These are phyloP conservation scores for Prunus mume DNA, from an alignment of 306 rosid genomes.

Conservation along the genomic window DNA sequence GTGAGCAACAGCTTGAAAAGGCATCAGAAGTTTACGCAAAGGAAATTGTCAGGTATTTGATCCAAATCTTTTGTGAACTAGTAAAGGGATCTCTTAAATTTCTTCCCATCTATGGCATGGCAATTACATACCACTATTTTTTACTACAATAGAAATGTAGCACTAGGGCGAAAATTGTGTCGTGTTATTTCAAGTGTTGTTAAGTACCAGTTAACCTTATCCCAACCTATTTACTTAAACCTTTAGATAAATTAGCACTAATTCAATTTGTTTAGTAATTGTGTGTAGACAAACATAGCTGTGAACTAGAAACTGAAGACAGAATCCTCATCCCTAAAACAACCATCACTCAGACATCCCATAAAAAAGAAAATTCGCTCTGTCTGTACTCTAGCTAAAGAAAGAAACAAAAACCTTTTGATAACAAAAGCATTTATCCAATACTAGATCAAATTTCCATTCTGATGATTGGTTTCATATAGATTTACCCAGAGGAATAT, in stretches of 20 bases:
- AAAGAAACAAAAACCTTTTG: too few species aligned
- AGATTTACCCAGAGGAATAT: constrained; percentile 95
- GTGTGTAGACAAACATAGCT: background rate
- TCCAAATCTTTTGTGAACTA: background rate
- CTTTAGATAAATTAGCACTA: background rate
- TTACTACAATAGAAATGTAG: background rate
- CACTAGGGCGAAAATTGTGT: background rate
- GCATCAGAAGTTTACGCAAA: constrained; percentile 58
- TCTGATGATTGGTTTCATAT: constrained; percentile 22
- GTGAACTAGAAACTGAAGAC: background rate
- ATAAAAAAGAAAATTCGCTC: background rate
- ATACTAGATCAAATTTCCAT: background rate
- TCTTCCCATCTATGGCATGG: background rate
- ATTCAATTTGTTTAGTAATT: background rate
- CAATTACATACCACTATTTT: background rate
- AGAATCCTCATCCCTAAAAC: background rate
- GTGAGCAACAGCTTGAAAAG: constrained; percentile 92
- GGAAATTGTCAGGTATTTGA: constrained; percentile 74
- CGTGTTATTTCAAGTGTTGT: background rate
- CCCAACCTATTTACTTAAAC: background rate
- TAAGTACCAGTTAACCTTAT: background rate
- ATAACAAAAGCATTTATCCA: too few species aligned
- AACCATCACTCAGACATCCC: background rate
- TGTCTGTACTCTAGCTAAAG: too few species aligned
- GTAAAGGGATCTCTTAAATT: background rate